Evolutionary conservation across 2,329 filamentous ascomycete genomes (phyloP), one percentile per base, ranked within the genome.

Genomic region (Aspergillus alliaceus): DNA sequence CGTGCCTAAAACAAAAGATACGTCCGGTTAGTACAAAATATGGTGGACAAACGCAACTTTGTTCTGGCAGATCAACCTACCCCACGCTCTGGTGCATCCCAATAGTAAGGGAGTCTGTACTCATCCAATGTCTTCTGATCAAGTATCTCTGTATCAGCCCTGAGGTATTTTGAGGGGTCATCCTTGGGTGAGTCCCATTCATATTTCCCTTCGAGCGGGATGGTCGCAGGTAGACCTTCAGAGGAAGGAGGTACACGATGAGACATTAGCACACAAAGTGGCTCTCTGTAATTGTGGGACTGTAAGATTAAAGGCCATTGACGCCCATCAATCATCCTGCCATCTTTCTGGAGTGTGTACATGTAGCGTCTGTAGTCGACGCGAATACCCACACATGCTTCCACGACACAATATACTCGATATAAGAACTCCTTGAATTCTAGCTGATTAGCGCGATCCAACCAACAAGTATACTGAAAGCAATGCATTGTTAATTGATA

Each of bases 61-160:
- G 7, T 34, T 14, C 5, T 7, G 14, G 4, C 31, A 34, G 31
- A 34, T 12, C 7, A 14, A 31, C 31, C 31, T 35, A 54, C 52
- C 31, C 31, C 40, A 14, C 20, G 7, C 29, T 37, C 31, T 22
- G 52, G 18, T 2, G 15, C 12, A 29, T 53, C 51, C 51, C 51
- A 53, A 6, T 53, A 53, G 24, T 53, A 53, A 24, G 51, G 51
- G 24, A 53, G 22, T 31, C 27, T 53, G 27, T 53, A 53, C 27
- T 22, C 39, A 25, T 53, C 51, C 24, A 53, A n/a, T 22, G 51
- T 53, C 15, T 46, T 18, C 7, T 37, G 39, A 22, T 29, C 35
- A 18, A 53, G 39, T 2, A 42, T 20, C 15, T 24, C 27, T 24
- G 27, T 34, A 31, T 14, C 11, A 14, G 31, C 31, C 31, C 31